Evolutionary conservation across 768 basidiomycete species (phyloP).

Genomic region (Russula emetica): DNA sequence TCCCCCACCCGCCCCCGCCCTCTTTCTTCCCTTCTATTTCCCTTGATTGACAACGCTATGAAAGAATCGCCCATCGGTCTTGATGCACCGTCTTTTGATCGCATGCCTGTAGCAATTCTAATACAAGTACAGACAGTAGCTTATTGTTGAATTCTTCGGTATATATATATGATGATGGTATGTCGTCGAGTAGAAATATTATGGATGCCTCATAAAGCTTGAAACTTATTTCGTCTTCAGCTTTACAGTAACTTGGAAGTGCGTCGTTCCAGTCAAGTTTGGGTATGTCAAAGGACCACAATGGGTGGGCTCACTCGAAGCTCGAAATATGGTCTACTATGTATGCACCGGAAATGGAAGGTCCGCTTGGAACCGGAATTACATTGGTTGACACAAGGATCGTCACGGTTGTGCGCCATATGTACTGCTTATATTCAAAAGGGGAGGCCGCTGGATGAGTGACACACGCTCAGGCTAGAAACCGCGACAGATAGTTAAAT

Average conservation of each 20-base stretch:
- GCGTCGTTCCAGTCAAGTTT: no score
- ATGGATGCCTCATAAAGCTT: not conserved
- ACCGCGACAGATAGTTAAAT: not conserved
- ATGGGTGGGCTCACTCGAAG: no score
- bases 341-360: no score
- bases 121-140: constrained; percentile 25
- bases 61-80: not conserved
- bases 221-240: no score
- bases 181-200: not conserved
- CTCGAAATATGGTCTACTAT: no score
- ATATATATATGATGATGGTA: constrained; percentile 16
- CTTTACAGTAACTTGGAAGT: no score
- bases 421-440: not conserved
- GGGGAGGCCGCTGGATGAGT: not conserved
- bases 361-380: no score
- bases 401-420: no score
- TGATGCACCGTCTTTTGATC: constrained; percentile 16
- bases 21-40: not conserved
- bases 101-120: constrained; percentile 17
- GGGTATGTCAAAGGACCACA: no score
- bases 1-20: not conserved
- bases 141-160: constrained; percentile 20
- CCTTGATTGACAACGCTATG: constrained; percentile 7
- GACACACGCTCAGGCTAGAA: not conserved
- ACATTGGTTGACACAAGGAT: no score